These are phyloP conservation scores for Euphorbia schlechtendalii DNA, from an alignment of 441 rosid species.

Conservation along the genomic window DNA sequence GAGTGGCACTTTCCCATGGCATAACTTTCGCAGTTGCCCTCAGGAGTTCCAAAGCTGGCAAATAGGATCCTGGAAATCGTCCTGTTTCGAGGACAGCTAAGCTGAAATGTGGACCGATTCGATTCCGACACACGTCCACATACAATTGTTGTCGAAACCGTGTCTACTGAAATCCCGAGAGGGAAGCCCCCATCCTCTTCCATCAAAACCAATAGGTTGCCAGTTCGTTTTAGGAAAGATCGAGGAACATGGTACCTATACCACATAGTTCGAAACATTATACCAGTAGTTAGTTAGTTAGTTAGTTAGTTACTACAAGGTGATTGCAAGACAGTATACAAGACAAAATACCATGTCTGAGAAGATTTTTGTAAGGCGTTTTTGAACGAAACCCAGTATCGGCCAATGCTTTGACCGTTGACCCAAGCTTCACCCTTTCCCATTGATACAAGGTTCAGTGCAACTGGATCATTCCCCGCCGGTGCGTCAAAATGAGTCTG, in stretches of 20 bases:
- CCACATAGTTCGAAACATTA: too few relatives aligned
- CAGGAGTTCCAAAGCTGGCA: constrained; percentile 51
- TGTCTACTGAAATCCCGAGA: constrained; percentile 44
- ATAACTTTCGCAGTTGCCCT: constrained; percentile 39
- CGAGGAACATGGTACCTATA: constrained; percentile 67
- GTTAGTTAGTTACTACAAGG: not conserved
- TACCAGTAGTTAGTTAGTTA: too few relatives aligned
- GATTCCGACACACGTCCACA: constrained; percentile 34
- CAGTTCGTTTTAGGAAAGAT: constrained; percentile 38
- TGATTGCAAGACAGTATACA: not conserved
- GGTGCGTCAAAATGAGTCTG: constrained; percentile 58
- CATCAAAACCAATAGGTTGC: constrained; percentile 51
- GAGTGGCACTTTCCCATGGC: constrained; percentile 37
- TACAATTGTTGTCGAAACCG: constrained; percentile 28
- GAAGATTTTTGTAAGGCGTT: constrained; percentile 51
- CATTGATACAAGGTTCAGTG: constrained; percentile 57
- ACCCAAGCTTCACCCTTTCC: constrained; percentile 83
- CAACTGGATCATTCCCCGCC: constrained; percentile 48
- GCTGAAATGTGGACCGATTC: constrained; percentile 33
- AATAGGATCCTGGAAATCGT: constrained; percentile 42
- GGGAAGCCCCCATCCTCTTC: constrained; percentile 73
- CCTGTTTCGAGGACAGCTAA: constrained; percentile 39
- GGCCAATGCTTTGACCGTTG: constrained; percentile 68
- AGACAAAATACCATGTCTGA: constrained; percentile 42
- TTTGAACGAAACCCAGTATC: constrained; percentile 63